Percentiles rank a stretch among this genome's conserved stretches.
These are phyloP conservation scores for Glycine soja DNA, from an alignment of 306 rosid species.

Conservation along the genomic window DNA sequence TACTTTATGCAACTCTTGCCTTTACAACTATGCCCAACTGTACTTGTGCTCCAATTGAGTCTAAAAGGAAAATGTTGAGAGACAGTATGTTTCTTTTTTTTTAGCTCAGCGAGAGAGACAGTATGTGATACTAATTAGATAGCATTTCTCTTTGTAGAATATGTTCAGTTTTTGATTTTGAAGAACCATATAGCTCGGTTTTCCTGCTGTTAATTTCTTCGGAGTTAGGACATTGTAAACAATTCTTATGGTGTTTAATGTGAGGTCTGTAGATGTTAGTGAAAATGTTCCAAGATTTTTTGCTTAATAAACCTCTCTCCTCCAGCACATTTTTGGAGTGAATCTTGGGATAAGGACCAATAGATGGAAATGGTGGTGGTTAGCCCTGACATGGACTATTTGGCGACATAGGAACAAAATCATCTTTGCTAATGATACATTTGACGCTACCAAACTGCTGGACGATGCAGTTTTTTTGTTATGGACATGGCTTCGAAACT, in stretches of 20 bases:
- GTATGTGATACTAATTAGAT: background rate
- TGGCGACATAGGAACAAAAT: too few species aligned
- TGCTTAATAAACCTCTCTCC: background rate
- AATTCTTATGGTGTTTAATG: slow-evolving; percentile 21
- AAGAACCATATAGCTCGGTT: slow-evolving; percentile 7
- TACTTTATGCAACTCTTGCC: slow-evolving; percentile 19
- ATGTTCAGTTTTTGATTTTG: slow-evolving; percentile 3
- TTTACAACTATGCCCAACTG: background rate
- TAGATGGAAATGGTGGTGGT: too few species aligned
- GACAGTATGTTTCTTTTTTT: background rate
- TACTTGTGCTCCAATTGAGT: slow-evolving; percentile 2
- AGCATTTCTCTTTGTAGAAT: slow-evolving; percentile 5
- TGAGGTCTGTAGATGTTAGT: slow-evolving; percentile 4
- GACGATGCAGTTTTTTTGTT: too few species aligned
- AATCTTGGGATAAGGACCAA: too few species aligned
- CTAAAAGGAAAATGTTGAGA: slow-evolving; percentile 9
- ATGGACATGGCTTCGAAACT: too few species aligned
- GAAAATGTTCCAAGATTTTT: background rate
- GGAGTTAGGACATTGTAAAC: slow-evolving; percentile 32
- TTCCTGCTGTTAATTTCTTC: slow-evolving; percentile 23
- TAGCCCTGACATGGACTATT: too few species aligned
- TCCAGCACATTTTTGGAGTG: too few species aligned
- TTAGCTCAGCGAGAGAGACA: background rate
- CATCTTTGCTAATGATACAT: too few species aligned
- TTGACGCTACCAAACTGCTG: too few species aligned